These are phyloP conservation scores for Boletellus emodensis DNA, from an alignment of 768 basidiomycete genomes.

Conservation along the genomic window DNA sequence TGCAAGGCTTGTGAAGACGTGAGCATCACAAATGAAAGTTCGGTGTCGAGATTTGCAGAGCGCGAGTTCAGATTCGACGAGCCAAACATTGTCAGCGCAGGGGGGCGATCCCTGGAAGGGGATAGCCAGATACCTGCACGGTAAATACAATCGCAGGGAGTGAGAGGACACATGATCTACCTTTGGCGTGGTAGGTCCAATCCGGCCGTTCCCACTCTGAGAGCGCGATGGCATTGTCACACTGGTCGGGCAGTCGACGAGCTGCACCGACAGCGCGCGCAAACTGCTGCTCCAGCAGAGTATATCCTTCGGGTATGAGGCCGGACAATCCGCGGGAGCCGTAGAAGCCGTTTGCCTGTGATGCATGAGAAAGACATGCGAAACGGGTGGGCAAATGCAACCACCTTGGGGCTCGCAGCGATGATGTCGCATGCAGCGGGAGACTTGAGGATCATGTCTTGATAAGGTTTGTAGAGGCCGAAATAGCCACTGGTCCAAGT, in stretches of 20 bases:
- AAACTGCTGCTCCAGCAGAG: slow-evolving; percentile 80
- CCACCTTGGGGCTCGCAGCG: slow-evolving; percentile 83
- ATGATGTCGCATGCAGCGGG: slow-evolving; percentile 67
- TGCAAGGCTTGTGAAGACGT: slow-evolving; percentile 56
- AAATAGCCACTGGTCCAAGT: slow-evolving; percentile 97
- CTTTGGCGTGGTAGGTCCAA: slow-evolving; percentile 99
- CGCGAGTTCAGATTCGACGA: slow-evolving; percentile 94
- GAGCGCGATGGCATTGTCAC: slow-evolving; percentile 54
- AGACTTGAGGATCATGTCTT: slow-evolving; percentile 60
- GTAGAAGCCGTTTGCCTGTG: slow-evolving; percentile 93
- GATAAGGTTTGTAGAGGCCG: slow-evolving; percentile 78
- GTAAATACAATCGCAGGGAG: neutral
- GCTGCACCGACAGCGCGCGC: slow-evolving; percentile 59
- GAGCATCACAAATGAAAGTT: slow-evolving; percentile 82
- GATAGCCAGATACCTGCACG: slow-evolving; percentile 80
- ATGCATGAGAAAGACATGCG: slow-evolving; percentile 1
- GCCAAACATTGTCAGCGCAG: slow-evolving; percentile 80
- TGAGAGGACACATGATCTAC: slow-evolving; percentile 35
- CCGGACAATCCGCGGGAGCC: slow-evolving; percentile 86
- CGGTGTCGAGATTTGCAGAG: slow-evolving; percentile 86
- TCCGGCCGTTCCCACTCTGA: slow-evolving; percentile 83
- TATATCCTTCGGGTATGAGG: slow-evolving; percentile 94
- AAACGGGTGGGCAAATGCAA: neutral
- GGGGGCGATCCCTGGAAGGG: slow-evolving; percentile 46
- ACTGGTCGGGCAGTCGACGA: slow-evolving; percentile 32